Evolutionary conservation across 1,284 basidiomycete genomes (phyloP), one percentile per base, ranked within the genome.

Genomic region (Sporisorium graminicola): DNA sequence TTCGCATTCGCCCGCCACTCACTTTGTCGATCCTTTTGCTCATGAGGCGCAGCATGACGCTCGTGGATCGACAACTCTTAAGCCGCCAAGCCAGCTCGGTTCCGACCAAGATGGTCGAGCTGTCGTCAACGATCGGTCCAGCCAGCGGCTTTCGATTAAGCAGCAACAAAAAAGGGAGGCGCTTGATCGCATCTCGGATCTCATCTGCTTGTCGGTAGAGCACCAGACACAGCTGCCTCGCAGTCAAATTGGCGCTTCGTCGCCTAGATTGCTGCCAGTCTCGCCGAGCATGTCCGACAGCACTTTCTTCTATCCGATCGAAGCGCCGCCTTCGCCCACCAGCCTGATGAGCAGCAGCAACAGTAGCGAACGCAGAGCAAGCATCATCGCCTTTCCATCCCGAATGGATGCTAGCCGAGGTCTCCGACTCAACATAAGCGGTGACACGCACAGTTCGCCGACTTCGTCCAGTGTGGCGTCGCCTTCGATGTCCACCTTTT

Each of bases 151-250:
- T 10, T 54, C 66, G 26, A 52, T 40, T 22, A 60, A 55, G 49
- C 65, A 71, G 52, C 47, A 62, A 42, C 53, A 61, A 40, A 68
- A 74, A 13, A 62, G 33, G 16, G 65, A 63, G 13, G 71, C 65
- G 5, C 61, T 74, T 42, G 58, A 74, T 40, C 60, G 65, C 5
- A 55, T 74, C 31, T 74, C 71, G 0, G 55, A 68, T 37, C 57
- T 74, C 12, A 61, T 68, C 33, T 74, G 71, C 37, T 27, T 65
- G 50, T 63, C 70, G 2, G 61, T 68, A 5, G 47, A 72, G 26
- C 66, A 44, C 13, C 56, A 66, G 47, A 49, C 29, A 7, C 58
- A 58, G 24, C 9, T 58, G 18, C 59, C 68, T 2, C 43, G 27
- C 18, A 31, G 31, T n/a, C 33, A 47, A 3, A 26, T 59, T n/a